Conservation (phyloP, 2,329 filamentous ascomycete species). For the Beauveria varroae region DNA sequence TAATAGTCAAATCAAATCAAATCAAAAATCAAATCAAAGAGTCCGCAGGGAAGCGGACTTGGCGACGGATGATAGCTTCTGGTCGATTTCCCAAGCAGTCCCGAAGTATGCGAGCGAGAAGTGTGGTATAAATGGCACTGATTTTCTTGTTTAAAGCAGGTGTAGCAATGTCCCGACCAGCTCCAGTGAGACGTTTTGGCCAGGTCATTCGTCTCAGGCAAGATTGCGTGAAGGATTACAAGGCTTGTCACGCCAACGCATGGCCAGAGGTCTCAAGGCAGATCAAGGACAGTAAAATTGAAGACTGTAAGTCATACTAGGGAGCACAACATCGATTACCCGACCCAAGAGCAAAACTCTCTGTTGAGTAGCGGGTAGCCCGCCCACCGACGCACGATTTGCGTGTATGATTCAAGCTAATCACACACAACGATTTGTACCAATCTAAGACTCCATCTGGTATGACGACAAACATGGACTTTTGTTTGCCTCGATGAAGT, state of each 20-base stretch:
- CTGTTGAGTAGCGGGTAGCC: neutral
- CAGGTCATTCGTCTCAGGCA: constrained; percentile 68
- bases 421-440: neutral
- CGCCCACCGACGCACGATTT: neutral
- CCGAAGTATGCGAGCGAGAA: no score
- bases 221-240: constrained; percentile 60
- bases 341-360: neutral
- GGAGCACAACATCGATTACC: neutral
- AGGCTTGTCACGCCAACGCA: constrained; percentile 62
- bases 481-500: constrained; percentile 72
- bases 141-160: neutral
- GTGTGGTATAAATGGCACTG: neutral
- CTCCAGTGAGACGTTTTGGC: constrained; percentile 51
- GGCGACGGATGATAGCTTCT: no score
- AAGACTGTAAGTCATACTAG: constrained; percentile 50
- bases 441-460: constrained; percentile 59
- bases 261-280: constrained; percentile 73
- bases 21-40: no score
- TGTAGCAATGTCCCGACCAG: constrained; percentile 20
- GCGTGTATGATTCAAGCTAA: neutral
- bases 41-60: neutral
- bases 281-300: constrained; percentile 68
- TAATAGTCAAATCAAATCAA: no score
- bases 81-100: no score
- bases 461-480: constrained; percentile 55